These are phyloP conservation scores for Acidiella bohemica DNA, from an alignment of 495 filamentous ascomycete genomes.

Conservation along the genomic window DNA sequence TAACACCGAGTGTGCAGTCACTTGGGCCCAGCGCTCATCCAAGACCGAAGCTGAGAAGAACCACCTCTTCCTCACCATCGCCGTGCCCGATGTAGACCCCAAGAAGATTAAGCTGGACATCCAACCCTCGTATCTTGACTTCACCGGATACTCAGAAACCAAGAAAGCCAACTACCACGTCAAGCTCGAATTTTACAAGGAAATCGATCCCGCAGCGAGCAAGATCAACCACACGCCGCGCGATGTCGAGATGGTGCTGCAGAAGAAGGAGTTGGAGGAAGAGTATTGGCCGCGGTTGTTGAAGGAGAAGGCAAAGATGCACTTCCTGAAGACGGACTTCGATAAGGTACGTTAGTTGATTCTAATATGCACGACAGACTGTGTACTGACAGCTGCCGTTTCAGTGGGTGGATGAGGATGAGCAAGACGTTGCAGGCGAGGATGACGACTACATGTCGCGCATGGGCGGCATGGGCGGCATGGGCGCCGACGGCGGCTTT, in stretches of 20 bases:
- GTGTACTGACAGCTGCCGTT: not conserved
- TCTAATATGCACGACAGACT: not conserved
- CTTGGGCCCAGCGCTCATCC: constrained; percentile 95
- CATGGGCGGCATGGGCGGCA: constrained; percentile 55
- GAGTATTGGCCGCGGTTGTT: constrained; percentile 91
- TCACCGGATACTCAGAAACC: constrained; percentile 64
- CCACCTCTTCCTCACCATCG: constrained; percentile 82
- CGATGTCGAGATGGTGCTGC: constrained; percentile 76
- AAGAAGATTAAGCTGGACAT: constrained; percentile 63
- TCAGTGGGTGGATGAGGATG: constrained; percentile 98
- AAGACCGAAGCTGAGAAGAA: constrained; percentile 67
- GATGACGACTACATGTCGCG: constrained; percentile 57
- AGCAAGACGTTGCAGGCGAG: constrained; percentile 78
- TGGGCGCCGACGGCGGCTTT: constrained; percentile 44
- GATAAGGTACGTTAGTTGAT: constrained; percentile 55
- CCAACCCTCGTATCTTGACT: constrained; percentile 60
- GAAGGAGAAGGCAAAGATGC: constrained; percentile 75
- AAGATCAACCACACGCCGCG: constrained; percentile 72
- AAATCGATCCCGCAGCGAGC: constrained; percentile 73
- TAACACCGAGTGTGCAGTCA: constrained; percentile 42
- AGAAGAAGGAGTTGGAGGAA: constrained; percentile 86
- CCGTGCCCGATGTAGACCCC: constrained; percentile 62
- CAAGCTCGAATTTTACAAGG: constrained; percentile 76
- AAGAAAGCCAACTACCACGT: constrained; percentile 75
- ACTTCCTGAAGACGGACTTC: constrained; percentile 98